Conservation (phyloP, 2,329 filamentous ascomycete genomes). For the Aspergillus puulaauensis region DNA sequence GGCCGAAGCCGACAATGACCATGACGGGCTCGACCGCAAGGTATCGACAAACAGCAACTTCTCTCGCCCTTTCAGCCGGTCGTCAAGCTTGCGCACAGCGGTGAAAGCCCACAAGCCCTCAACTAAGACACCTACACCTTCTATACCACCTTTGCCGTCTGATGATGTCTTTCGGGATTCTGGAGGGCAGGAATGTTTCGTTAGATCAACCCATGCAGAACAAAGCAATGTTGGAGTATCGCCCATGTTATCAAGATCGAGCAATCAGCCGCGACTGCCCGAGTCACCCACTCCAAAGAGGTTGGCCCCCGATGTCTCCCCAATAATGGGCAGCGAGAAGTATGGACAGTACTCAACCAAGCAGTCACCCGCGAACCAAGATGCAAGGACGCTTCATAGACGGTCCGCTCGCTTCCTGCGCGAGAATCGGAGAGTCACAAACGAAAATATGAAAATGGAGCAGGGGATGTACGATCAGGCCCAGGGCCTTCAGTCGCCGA, state of each 20-base stretch:
- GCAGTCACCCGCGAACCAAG: slow-evolving; percentile 20
- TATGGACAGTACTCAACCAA: slow-evolving; percentile 23
- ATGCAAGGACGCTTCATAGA: slow-evolving; percentile 23
- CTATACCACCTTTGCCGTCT: not conserved
- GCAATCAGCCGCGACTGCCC: slow-evolving; percentile 20
- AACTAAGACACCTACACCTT: not conserved
- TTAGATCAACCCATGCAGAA: slow-evolving; percentile 1
- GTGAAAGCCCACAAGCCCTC: slow-evolving; percentile 11
- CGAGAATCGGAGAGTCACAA: slow-evolving; percentile 21
- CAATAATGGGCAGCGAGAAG: slow-evolving; percentile 22
- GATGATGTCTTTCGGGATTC: not conserved
- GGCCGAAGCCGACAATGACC: not conserved
- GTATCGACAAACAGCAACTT: slow-evolving; percentile 30
- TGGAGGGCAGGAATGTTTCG: not conserved
- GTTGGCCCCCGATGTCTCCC: slow-evolving; percentile 12
- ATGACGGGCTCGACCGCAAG: slow-evolving; percentile 4
- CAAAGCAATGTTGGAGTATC: slow-evolving; percentile 14
- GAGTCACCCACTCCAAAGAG: slow-evolving; percentile 35
- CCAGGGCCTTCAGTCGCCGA: slow-evolving; percentile 24
- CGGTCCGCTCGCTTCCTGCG: slow-evolving; percentile 28
- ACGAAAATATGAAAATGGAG: slow-evolving; percentile 30
- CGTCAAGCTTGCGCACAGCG: slow-evolving; percentile 29
- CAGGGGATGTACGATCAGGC: slow-evolving; percentile 20
- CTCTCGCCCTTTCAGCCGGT: slow-evolving; percentile 37
- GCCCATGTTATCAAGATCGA: slow-evolving; percentile 24